Evolutionary conservation across 495 filamentous ascomycete species (phyloP).

Genomic region (Melanomma pulvis-pyrius): DNA sequence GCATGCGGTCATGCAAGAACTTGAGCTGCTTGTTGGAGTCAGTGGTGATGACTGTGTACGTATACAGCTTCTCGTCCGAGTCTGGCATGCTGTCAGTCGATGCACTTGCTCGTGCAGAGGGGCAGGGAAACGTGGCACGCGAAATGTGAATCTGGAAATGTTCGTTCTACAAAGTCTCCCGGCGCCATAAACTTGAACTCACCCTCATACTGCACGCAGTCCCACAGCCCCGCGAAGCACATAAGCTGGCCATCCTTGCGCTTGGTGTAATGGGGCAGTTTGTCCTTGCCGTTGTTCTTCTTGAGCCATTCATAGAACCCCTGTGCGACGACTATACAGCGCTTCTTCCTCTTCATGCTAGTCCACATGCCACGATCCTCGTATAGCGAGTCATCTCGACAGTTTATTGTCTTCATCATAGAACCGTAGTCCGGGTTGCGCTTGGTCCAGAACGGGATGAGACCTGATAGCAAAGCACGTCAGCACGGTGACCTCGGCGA

Average conservation of each 20-base stretch:
- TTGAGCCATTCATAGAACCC: constrained; percentile 98
- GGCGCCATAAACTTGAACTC: constrained; percentile 17
- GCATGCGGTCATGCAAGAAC: constrained; percentile 94
- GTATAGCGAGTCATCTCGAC: constrained; percentile 83
- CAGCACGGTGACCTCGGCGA: constrained; percentile 10
- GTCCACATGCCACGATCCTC: constrained; percentile 85
- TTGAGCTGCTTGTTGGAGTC: constrained; percentile 74
- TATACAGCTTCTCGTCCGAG: constrained; percentile 70
- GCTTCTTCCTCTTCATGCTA: constrained; percentile 82
- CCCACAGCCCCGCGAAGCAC: constrained; percentile 91
- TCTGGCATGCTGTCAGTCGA: constrained; percentile 37
- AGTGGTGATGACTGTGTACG: constrained; percentile 92
- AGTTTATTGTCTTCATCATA: constrained; percentile 88
- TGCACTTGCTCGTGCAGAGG: neutral
- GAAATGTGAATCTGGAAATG: constrained; percentile 13
- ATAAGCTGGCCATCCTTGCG: constrained; percentile 81
- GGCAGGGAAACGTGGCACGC: constrained; percentile 21
- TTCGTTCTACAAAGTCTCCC: neutral
- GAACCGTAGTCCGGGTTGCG: constrained; percentile 74
- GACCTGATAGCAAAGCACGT: constrained; percentile 44
- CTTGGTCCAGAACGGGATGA: constrained; percentile 92
- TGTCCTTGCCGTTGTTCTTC: constrained; percentile 74
- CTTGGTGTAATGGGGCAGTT: constrained; percentile 79
- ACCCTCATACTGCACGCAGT: constrained; percentile 82
- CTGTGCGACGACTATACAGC: constrained; percentile 83